These are phyloP conservation scores for Xylariales sp. DNA, from an alignment of 2,329 filamentous ascomycete species.

Conservation along the genomic window DNA sequence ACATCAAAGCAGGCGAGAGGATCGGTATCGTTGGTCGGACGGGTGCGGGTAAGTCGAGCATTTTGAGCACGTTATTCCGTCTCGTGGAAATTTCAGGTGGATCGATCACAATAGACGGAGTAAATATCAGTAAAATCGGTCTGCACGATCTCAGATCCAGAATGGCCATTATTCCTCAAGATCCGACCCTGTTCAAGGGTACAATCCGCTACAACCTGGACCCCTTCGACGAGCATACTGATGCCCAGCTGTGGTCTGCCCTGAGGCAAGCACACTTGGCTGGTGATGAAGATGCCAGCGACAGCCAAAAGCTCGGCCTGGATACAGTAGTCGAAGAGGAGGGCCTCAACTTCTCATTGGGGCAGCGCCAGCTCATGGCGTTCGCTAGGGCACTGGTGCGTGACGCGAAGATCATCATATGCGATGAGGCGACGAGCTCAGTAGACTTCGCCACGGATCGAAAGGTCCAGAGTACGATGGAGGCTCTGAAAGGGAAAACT, in stretches of 20 bases:
- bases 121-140: slow-evolving; percentile 66
- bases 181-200: slow-evolving; percentile 67
- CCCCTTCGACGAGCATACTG: slow-evolving; percentile 66
- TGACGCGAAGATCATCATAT: slow-evolving; percentile 70
- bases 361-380: slow-evolving; percentile 72
- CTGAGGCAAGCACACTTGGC: neutral
- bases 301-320: too few relatives aligned
- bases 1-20: slow-evolving; percentile 63
- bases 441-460: slow-evolving; percentile 74
- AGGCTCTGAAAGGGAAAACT: slow-evolving; percentile 65
- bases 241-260: slow-evolving; percentile 23
- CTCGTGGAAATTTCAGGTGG: slow-evolving; percentile 67
- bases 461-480: slow-evolving; percentile 69
- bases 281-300: neutral
- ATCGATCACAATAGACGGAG: slow-evolving; percentile 64
- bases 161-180: slow-evolving; percentile 75
- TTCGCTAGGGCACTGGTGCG: slow-evolving; percentile 69
- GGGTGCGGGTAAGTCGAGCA: slow-evolving; percentile 71
- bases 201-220: slow-evolving; percentile 71
- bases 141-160: slow-evolving; percentile 67
- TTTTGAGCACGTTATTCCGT: slow-evolving; percentile 68
- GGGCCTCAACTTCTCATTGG: slow-evolving; percentile 72
- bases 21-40: slow-evolving; percentile 75
- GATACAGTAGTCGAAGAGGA: slow-evolving; percentile 64
- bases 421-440: slow-evolving; percentile 75